These are phyloP conservation scores for Chlorella sp. DNA, from an alignment of 139 green algal species.

Conservation along the genomic window DNA sequence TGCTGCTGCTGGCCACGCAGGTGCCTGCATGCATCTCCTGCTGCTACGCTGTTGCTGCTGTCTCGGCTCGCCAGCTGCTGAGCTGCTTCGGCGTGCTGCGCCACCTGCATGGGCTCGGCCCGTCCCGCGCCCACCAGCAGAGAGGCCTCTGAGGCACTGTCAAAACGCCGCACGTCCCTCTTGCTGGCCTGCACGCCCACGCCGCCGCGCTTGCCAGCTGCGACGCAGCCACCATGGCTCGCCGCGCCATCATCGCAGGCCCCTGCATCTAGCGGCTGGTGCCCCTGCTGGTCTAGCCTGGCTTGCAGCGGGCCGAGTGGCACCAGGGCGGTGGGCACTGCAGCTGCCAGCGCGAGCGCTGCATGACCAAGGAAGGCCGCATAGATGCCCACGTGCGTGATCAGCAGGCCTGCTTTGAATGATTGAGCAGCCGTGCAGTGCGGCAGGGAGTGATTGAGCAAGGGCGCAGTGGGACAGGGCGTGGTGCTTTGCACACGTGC, in stretches of 20 bases:
- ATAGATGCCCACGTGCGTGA: slow-evolving; percentile 6
- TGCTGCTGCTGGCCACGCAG: neutral
- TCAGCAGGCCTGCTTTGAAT: too few species aligned
- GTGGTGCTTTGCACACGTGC: too few species aligned
- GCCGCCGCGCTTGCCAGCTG: neutral
- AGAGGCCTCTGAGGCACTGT: neutral
- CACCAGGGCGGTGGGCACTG: slow-evolving; percentile 13
- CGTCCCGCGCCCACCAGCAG: neutral
- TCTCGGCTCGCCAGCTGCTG: neutral
- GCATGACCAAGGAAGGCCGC: slow-evolving; percentile 31
- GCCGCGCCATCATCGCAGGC: neutral
- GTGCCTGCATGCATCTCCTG: neutral
- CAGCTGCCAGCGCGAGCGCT: neutral
- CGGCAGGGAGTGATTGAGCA: too few species aligned
- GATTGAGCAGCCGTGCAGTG: too few species aligned
- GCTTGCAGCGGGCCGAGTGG: slow-evolving; percentile 31
- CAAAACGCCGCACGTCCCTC: neutral
- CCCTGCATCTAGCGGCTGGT: neutral
- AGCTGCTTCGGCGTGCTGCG: neutral
- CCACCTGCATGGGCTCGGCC: neutral
- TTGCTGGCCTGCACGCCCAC: neutral
- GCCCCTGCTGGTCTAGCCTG: slow-evolving; percentile 17
- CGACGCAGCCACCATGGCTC: neutral
- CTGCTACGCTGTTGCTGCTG: neutral
- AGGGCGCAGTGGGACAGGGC: too few species aligned